Base-by-base conservation (phyloP, 1,284 basidiomycete species). In the Pyrrhoderma lamaoense region DNA sequence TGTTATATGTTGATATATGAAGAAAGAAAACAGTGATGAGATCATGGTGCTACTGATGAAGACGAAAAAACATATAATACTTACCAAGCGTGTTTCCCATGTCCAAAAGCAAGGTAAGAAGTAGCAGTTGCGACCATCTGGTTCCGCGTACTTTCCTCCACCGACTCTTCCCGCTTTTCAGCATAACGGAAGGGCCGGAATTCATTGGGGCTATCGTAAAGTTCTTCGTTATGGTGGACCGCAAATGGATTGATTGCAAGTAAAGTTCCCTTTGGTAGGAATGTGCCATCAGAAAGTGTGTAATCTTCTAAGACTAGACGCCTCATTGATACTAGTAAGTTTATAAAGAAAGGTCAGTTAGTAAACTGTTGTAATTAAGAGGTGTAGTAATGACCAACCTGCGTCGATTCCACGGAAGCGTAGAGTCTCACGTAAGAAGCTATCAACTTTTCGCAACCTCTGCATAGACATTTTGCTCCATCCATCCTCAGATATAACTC, bases 361-460 rank as follows among this genome's bases (percentile, higher is more conserved):
- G 16, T 37, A 37, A 11, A 11, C 35, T 37, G 35, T 9, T 11
- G 16, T 11, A 16, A 37, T 9, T 37, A 16, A 37, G 16, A 37
- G 16, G n/a, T n/a, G n/a, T n/a, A 37, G 35, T 9, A 37, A 37
- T 11, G 2, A 66, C 45, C 13, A 49, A 67, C 69, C 27, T 14
- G 55, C 19, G 37, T 49, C 54, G 3, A 66, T 45, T 0, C 66
- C 64, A 35, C 65, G 59, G n/a, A 67, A 40, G 1, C 74, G 65
- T 48, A 67, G 64, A 1, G 64, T 62, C 57, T 77, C 75, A 40
- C 63, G 67, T 19, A 78, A 25, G 58, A 77, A 74, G 55, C 74
- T 77, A 58, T 77, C 75, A 2, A 75, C 47, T 53, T 68, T 71
- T 45, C 57, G 58, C 70, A 77, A 70, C 45, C 68, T 69, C 36